Evolutionary conservation across 371 early-diverging fungal species (phyloP).

Genomic region (Rhizopus delemar): DNA sequence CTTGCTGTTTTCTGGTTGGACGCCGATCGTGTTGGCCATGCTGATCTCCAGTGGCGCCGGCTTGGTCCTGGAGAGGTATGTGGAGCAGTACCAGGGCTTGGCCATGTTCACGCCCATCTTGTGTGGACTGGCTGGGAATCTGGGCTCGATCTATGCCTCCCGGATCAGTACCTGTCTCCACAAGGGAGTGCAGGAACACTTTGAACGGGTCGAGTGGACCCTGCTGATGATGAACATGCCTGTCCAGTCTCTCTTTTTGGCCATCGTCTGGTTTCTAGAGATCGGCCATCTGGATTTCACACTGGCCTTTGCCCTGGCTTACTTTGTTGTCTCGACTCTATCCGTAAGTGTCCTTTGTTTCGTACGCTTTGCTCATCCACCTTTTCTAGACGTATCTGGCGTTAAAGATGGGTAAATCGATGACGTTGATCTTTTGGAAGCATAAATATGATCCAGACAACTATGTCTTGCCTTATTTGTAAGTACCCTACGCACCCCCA

Average conservation of each 20-base stretch:
- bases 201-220: slow-evolving; percentile 57
- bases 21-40: slow-evolving; percentile 78
- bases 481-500: slow-evolving; percentile 39
- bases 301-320: slow-evolving; percentile 38
- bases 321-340: slow-evolving; percentile 43
- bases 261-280: slow-evolving; percentile 56
- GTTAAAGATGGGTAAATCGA: slow-evolving; percentile 57
- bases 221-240: slow-evolving; percentile 75
- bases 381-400: slow-evolving; percentile 40
- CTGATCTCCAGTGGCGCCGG: slow-evolving; percentile 81
- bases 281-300: slow-evolving; percentile 57
- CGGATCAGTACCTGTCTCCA: slow-evolving; percentile 83
- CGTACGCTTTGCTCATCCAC: no score
- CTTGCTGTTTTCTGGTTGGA: slow-evolving; percentile 77
- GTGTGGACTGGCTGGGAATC: slow-evolving; percentile 75
- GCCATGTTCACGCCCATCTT: slow-evolving; percentile 77
- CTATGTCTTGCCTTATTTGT: slow-evolving; percentile 80
- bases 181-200: slow-evolving; percentile 55
- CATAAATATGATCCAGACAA: slow-evolving; percentile 81
- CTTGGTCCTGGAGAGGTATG: slow-evolving; percentile 78
- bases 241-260: slow-evolving; percentile 70
- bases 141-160: slow-evolving; percentile 84
- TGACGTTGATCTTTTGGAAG: slow-evolving; percentile 66
- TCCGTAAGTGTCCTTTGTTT: slow-evolving; percentile 15
- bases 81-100: slow-evolving; percentile 71